Evolutionary conservation across 805 yeast species (phyloP).

Genomic region (Ogataea trehaloabstinens): DNA sequence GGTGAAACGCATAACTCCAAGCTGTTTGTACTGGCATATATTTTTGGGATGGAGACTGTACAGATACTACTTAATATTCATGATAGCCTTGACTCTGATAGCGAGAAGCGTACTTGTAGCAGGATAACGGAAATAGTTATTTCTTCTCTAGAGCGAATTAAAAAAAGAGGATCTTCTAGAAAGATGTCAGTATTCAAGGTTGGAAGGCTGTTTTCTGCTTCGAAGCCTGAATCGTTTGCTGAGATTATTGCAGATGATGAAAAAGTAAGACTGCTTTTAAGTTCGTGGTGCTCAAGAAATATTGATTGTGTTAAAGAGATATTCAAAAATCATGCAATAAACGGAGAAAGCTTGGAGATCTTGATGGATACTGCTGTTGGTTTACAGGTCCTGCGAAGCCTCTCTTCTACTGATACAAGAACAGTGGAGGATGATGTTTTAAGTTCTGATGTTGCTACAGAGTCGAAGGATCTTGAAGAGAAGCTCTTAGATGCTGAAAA

Average conservation of each 20-base stretch:
- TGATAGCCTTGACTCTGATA: constrained; percentile 1
- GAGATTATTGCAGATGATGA: constrained; percentile 11
- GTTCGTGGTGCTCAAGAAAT: constrained; percentile 14
- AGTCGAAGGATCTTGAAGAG: constrained; percentile 2
- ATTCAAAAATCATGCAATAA: constrained; percentile 10
- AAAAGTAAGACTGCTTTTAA: constrained; percentile 14
- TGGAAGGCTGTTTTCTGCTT: constrained; percentile 1
- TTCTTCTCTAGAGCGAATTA: constrained; percentile 11
- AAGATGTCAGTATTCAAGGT: constrained; percentile 6
- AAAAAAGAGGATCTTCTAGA: constrained; percentile 4
- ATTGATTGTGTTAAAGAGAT: constrained; percentile 7
- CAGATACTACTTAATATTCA: constrained; percentile 11
- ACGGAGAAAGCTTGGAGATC: constrained; percentile 13
- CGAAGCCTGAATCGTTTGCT: constrained; percentile 1
- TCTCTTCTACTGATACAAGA: constrained; percentile 5
- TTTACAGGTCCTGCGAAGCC: constrained; percentile 13
- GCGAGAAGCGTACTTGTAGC: constrained; percentile 4
- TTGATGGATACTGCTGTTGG: constrained; percentile 16
- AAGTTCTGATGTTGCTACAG: constrained; percentile 7
- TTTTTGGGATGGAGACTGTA: constrained; percentile 15
- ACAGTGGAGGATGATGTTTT: not conserved
- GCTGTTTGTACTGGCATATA: constrained; percentile 14
- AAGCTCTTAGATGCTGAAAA: constrained; percentile 9
- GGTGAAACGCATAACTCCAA: constrained; percentile 4
- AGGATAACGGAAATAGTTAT: constrained; percentile 4